Evolutionary conservation across 352 stramenopile genomes (phyloP).

Genomic region (Phytopythium kandeliae): DNA sequence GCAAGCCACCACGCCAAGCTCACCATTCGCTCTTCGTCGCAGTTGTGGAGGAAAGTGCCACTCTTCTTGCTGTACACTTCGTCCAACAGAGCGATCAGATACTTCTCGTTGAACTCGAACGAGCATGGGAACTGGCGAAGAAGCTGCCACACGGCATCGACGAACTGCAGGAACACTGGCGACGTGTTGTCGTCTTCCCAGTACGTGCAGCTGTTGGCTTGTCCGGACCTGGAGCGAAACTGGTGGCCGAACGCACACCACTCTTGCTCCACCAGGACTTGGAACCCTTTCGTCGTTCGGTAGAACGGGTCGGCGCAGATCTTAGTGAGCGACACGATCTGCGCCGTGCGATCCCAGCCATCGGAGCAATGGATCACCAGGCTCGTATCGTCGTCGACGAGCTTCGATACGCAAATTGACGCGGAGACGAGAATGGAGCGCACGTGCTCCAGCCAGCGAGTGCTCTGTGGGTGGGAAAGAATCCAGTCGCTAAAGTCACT

Average conservation of each 20-base stretch:
- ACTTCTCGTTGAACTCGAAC: conserved; percentile 96
- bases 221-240: conserved; percentile 91
- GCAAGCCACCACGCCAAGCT: conserved; percentile 5
- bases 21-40: conserved; percentile 84
- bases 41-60: conserved; percentile 97
- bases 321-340: conserved; percentile 95
- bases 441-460: conserved; percentile 95
- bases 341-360: conserved; percentile 98
- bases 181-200: conserved; percentile 92
- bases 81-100: conserved; percentile 93
- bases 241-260: conserved; percentile 99
- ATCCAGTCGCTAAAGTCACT: conserved; percentile 31
- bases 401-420: no score
- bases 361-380: conserved; percentile 98
- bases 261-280: conserved; percentile 97
- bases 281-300: conserved; percentile 96
- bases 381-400: no score
- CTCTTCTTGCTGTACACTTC: conserved; percentile 97
- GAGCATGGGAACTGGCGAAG: conserved; percentile 93
- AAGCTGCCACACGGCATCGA: conserved; percentile 98
- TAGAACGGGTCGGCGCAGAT: conserved; percentile 98
- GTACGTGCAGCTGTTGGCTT: conserved; percentile 82
- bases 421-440: conserved; percentile 90
- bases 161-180: conserved; percentile 98
- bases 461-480: conserved; percentile 44